Evolutionary conservation across 805 yeast species (phyloP).

Genomic region (Metschnikowia dekortorum): DNA sequence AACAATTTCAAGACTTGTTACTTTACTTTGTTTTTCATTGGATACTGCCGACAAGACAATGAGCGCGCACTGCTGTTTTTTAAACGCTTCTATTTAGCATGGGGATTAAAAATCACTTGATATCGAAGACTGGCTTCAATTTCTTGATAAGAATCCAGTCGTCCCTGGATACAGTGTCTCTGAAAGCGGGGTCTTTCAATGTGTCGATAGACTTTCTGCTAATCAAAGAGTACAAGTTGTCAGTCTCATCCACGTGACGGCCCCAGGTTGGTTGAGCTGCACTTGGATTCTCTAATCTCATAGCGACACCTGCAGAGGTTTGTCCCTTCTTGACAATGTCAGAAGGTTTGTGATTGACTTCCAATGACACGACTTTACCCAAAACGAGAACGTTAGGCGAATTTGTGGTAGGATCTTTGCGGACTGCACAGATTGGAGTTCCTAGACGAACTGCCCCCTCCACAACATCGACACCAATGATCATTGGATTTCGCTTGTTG

Average conservation of each 20-base stretch:
- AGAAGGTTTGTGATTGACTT: constrained; percentile 87
- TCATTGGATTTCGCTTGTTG: constrained; percentile 98
- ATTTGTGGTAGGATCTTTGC: constrained; percentile 80
- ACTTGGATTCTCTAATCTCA: constrained; percentile 92
- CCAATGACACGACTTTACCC: constrained; percentile 90
- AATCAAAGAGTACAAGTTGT: constrained; percentile 83
- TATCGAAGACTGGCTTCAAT: constrained; percentile 84
- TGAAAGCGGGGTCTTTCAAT: constrained; percentile 97
- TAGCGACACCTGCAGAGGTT: constrained; percentile 97
- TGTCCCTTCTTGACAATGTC: constrained; percentile 87
- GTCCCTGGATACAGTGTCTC: constrained; percentile 88
- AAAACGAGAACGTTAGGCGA: constrained; percentile 64
- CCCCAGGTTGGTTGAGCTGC: constrained; percentile 98
- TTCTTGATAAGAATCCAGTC: constrained; percentile 93
- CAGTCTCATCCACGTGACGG: constrained; percentile 94
- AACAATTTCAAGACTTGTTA: constrained; percentile 2
- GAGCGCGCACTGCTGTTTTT: constrained; percentile 3
- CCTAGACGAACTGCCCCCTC: constrained; percentile 90
- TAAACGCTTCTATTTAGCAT: background rate
- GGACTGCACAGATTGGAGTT: constrained; percentile 94
- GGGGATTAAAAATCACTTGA: constrained; percentile 41
- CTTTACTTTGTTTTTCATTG: constrained; percentile 14
- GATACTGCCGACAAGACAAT: constrained; percentile 10
- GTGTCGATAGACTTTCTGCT: constrained; percentile 90
- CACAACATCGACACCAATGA: constrained; percentile 94